A percentile compares a stretch with the other conserved stretches of the same genome.
These are phyloP conservation scores for Macadamia tetraphylla DNA, from an alignment of 164 flowering plant species.

Conservation along the genomic window DNA sequence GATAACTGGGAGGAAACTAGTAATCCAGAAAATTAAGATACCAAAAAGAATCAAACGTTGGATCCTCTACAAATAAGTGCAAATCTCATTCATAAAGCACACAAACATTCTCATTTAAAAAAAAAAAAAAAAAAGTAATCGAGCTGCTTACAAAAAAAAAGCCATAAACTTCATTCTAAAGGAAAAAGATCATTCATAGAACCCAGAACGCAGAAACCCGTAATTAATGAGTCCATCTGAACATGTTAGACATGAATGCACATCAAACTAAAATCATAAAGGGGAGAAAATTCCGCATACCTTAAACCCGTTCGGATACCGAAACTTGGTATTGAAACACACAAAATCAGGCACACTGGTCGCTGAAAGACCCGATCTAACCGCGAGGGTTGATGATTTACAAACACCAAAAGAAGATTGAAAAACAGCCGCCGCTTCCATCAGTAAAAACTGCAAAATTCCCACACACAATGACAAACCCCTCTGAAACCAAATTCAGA, in stretches of 20 bases:
- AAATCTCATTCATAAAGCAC: background rate
- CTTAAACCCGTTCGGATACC: constrained; percentile 19
- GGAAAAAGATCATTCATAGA: no score
- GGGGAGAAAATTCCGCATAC: constrained; percentile 6
- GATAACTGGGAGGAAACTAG: background rate
- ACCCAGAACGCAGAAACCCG: no score
- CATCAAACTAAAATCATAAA: background rate
- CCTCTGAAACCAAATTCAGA: background rate
- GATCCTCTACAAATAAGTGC: no score
- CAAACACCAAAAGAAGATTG: constrained; percentile 18
- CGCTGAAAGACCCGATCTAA: constrained; percentile 15
- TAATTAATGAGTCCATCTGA: no score
- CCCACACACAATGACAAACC: background rate
- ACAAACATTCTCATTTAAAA: background rate
- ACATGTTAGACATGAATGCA: no score
- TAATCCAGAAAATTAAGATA: background rate
- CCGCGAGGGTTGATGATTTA: constrained; percentile 9
- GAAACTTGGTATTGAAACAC: constrained; percentile 12
- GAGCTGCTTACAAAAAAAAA: no score
- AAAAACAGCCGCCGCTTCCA: constrained; percentile 34
- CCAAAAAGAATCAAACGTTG: no score
- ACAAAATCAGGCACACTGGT: constrained; percentile 16
- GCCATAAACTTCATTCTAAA: no score
- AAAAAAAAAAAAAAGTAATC: background rate
- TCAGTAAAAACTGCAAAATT: constrained; percentile 12